Base-by-base conservation (phyloP, 768 basidiomycete species). In the Suillus subluteus region DNA sequence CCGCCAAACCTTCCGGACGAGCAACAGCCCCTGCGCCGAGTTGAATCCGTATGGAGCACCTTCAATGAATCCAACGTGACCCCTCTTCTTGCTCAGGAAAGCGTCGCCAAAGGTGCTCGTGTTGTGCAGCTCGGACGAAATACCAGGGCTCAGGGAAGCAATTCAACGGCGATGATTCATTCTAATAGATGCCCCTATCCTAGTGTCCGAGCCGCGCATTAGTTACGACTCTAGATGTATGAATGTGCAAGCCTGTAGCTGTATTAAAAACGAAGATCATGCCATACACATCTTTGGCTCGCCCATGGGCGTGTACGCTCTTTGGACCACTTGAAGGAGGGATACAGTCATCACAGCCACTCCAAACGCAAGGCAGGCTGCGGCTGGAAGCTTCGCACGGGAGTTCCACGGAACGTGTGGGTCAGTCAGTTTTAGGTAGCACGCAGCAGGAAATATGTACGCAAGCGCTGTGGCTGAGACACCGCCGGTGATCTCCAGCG, bases 401-500 rank as follows among this genome's bases (percentile, higher is more conserved):
- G 90, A 85, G 70, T 89, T 80, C 89, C 93, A 91, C 21, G 88
- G 88, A 21, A 79, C 70, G 11, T 76, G 76, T 56, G 82, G 77
- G 68, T 89, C 85, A 15, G 83, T 75, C 58, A 97, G 87, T 75
- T 91, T 91, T 72, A 94, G 79, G 80, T 92, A 95, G 76, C 95
- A 97, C 3, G 87, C 89, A 0, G 95, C 91, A 12, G 95, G 92
- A 75, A 95, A 95, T 69, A 98, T 95, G 80, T 90, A 98, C 4
- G 97, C 97, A 12, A 98, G 85, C 0, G 95, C 88, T 0, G 95
- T 95, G 6, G 94, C 94, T 16, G 94, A 94, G 13, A 94, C 86
- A n/a, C 97, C 97, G n/a, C 98, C 98, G 0, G 96, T 96, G 54
- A 99, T 92, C 81, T 99, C 98, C 46, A 99, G 89, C 81, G 97